Percentiles rank a stretch among this genome's conserved stretches.
Evolutionary conservation across 306 rosid genomes (phyloP).

Genomic region (Dalbergia oliveri): DNA sequence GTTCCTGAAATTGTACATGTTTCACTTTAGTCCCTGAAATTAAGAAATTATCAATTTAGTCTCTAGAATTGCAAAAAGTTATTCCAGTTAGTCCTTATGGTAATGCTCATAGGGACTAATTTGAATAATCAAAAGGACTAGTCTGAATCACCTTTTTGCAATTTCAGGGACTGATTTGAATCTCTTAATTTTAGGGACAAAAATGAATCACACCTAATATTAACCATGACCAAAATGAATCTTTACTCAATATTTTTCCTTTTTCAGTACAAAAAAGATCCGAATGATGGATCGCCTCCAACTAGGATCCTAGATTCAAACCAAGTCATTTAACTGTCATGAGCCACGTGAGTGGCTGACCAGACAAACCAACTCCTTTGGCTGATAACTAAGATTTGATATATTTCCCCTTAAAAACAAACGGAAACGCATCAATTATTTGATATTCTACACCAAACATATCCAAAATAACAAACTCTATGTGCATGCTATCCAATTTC

Average conservation of each 20-base stretch:
- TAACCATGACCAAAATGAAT: too few relatives aligned
- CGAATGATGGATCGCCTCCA: not conserved
- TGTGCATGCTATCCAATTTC: not conserved
- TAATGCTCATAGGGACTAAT: too few relatives aligned
- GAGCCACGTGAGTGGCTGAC: not conserved
- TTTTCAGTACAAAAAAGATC: not conserved
- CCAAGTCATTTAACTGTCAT: not conserved
- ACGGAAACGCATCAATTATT: not conserved
- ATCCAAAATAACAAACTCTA: not conserved
- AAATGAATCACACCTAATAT: too few relatives aligned
- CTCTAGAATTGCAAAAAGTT: too few relatives aligned
- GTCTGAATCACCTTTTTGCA: too few relatives aligned
- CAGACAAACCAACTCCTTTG: not conserved
- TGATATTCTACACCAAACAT: slow-evolving; percentile 11
- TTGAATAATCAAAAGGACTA: too few relatives aligned
- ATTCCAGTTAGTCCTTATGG: too few relatives aligned
- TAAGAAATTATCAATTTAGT: too few relatives aligned
- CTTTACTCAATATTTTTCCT: not conserved
- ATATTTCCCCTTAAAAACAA: not conserved
- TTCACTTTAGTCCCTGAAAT: too few relatives aligned
- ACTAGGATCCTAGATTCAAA: not conserved
- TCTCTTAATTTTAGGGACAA: too few relatives aligned
- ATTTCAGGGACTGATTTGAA: too few relatives aligned
- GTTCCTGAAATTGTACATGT: too few relatives aligned
- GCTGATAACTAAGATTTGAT: not conserved